Conservation (phyloP, 1,139 yeast genomes). For the Magnusiomyces sp. region DNA sequence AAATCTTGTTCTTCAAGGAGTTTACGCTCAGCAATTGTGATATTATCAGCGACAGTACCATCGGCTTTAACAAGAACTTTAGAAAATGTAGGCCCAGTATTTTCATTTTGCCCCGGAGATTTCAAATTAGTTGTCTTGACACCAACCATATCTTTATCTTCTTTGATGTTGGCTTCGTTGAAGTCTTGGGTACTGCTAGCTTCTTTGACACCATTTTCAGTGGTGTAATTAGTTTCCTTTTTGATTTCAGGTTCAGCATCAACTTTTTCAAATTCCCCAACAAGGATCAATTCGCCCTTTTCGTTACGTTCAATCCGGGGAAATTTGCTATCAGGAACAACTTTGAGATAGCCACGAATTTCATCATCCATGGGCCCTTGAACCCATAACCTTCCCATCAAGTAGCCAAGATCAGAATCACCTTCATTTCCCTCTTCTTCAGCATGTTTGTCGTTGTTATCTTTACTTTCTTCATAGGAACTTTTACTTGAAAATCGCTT, state of each 20-base stretch:
- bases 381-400: conserved; percentile 86
- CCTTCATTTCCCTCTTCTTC: conserved; percentile 35
- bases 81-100: conserved; percentile 17
- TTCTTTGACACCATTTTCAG: neutral
- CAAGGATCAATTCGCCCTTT: conserved; percentile 7
- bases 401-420: conserved; percentile 42
- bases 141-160: conserved; percentile 24
- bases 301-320: conserved; percentile 14
- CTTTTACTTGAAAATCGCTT: too few relatives aligned
- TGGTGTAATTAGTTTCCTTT: too few relatives aligned
- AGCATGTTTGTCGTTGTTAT: conserved; percentile 1
- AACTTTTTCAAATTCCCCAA: neutral
- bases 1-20: conserved; percentile 57
- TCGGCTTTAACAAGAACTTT: conserved; percentile 21
- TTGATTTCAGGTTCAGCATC: neutral
- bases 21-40: conserved; percentile 43
- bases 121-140: conserved; percentile 27
- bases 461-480: neutral
- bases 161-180: conserved; percentile 17
- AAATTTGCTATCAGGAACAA: conserved; percentile 18
- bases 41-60: conserved; percentile 19
- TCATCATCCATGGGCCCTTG: conserved; percentile 84
- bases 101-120: too few relatives aligned
- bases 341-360: conserved; percentile 36
- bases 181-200: conserved; percentile 17